Base-by-base conservation (phyloP, 1,284 basidiomycete species). In the Irpex sp. region DNA sequence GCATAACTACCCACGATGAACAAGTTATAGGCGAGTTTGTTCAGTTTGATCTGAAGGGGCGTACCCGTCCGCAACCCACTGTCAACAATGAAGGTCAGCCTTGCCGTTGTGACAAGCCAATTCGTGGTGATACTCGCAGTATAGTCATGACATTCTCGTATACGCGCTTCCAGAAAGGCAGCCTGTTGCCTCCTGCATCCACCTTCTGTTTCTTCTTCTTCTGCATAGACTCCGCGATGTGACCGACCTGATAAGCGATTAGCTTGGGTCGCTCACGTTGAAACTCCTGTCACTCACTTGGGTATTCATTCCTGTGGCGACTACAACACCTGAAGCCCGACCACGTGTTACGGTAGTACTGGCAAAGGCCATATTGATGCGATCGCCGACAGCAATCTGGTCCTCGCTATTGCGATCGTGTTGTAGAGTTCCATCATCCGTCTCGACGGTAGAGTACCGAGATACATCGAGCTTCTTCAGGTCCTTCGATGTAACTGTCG, bases 291-390 rank as follows among this genome's bases (percentile, higher is more conserved):
- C 26, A 26, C 85, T 15, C 4, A 48, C 49, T 26, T 52, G 49
- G 2, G 87, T 90, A 64, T 77, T 76, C 88, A 91, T 91, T 4
- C 83, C 88, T 7, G 85, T 89, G 2, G 77, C 78, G 61, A 85
- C 79, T 61, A 86, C 83, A 48, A 90, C 77, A 49, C 84, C 84
- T 5, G 79, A 79, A 1, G 82, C 87, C 54, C 87, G 81, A 56
- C 88, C 88, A 74, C 89, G 89, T 62, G 86, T 85, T 21, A 90
- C 83, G 58, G 83, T 79, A 8, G 85, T 84, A 3, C 85, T 86
- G 5, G 86, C 82, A 74, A 77, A 80, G 37, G 76, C 83, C 72
- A 87, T 78, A 66, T 85, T 86, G 65, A 82, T 72, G 38, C 84
- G 80, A 70, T 87, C 85, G 64, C 86, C 85, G 37, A 85, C 82